These are phyloP conservation scores for Cercophora sp. DNA, from an alignment of 495 filamentous ascomycete genomes.

Conservation along the genomic window DNA sequence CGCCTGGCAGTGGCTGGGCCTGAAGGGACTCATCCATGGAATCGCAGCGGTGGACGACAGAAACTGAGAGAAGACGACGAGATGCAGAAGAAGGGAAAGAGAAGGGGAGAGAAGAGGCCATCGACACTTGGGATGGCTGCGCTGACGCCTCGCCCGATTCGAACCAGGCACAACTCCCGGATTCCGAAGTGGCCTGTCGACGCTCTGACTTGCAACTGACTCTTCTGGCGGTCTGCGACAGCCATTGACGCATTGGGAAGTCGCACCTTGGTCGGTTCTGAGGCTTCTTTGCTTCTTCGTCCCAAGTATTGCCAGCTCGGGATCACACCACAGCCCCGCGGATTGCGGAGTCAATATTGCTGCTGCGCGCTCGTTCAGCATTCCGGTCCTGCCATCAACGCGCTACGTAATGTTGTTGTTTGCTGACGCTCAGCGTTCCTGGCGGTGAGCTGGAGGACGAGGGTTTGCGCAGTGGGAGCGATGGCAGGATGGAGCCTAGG, in stretches of 20 bases:
- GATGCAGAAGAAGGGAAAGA: not conserved
- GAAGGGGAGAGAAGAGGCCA: not conserved
- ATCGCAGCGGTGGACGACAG: not conserved
- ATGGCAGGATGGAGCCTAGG: constrained; percentile 4
- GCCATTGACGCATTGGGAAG: constrained; percentile 6
- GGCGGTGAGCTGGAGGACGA: not conserved
- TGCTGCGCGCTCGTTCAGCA: not conserved
- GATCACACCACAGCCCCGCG: too few species aligned
- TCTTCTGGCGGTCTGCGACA: constrained; percentile 14
- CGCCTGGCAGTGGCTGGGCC: not conserved
- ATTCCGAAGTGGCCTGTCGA: not conserved
- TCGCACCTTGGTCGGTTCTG: not conserved
- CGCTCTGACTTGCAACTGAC: constrained; percentile 4
- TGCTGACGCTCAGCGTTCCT: not conserved
- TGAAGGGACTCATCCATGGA: not conserved
- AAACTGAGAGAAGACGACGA: constrained; percentile 1
- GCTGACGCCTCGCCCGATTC: too few species aligned
- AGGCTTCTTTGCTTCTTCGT: constrained; percentile 8
- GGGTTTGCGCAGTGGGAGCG: not conserved
- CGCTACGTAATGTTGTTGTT: constrained; percentile 3
- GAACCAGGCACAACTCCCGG: constrained; percentile 2
- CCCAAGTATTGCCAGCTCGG: constrained; percentile 4
- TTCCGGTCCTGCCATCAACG: not conserved
- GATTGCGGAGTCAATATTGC: too few species aligned
- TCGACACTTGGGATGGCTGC: not conserved